Evolutionary conservation across 2,329 filamentous ascomycete species (phyloP).

Genomic region (Penicillium sp.): DNA sequence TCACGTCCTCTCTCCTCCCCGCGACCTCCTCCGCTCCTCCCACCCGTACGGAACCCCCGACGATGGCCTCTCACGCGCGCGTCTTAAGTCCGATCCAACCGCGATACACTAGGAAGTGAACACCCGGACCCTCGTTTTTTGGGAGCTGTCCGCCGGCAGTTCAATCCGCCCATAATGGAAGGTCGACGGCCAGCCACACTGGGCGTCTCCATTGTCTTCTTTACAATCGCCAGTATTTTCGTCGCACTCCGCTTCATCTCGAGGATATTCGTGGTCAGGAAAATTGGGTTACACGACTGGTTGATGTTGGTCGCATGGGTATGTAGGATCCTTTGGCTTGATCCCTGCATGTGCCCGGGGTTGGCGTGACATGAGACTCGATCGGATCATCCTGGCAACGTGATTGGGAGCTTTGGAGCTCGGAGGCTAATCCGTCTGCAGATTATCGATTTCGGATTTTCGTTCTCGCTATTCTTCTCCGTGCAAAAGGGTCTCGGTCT

Average conservation of each 20-base stretch:
- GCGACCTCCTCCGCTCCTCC: background rate
- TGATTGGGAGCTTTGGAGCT: constrained; percentile 5
- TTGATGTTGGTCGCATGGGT: constrained; percentile 80
- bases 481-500: constrained; percentile 46
- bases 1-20: background rate
- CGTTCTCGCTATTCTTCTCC: constrained; percentile 48
- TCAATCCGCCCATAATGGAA: constrained; percentile 28
- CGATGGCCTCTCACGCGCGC: constrained; percentile 1
- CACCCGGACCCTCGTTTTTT: background rate
- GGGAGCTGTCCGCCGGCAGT: constrained; percentile 2
- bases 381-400: background rate
- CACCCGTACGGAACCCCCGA: constrained; percentile 1
- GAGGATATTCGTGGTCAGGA: constrained; percentile 70
- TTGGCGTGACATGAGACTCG: constrained; percentile 4
- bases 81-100: background rate
- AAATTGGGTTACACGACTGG: constrained; percentile 74
- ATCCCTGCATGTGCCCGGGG: constrained; percentile 14
- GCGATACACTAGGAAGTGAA: background rate
- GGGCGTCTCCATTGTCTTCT: constrained; percentile 47
- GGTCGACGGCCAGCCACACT: constrained; percentile 41
- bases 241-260: constrained; percentile 74
- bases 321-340: constrained; percentile 17
- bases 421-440: constrained; percentile 15
- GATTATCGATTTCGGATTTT: constrained; percentile 50
- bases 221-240: constrained; percentile 71